Percentiles rank a stretch among this genome's conserved stretches.
These are phyloP conservation scores for Lagenidium sp. DNA, from an alignment of 352 stramenopile species.

Conservation along the genomic window DNA sequence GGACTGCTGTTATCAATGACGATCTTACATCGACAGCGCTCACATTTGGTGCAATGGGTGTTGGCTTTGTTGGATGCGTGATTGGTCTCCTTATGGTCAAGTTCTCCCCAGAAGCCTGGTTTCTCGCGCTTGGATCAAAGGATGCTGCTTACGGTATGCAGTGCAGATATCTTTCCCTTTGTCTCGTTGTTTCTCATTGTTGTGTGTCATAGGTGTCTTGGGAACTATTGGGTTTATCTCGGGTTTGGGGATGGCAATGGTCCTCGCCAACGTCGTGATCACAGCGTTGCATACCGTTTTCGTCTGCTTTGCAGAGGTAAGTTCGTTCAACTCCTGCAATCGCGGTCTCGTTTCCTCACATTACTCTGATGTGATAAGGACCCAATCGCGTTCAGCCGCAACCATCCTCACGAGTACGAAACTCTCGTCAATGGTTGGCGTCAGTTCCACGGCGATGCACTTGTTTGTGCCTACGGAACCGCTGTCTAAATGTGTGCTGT, in stretches of 20 bases:
- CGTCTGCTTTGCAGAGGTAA: conserved; percentile 82
- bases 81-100: conserved; percentile 58
- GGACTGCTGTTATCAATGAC: conserved; percentile 88
- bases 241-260: conserved; percentile 75
- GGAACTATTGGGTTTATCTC: conserved; percentile 70
- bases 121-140: conserved; percentile 36
- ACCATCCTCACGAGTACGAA: conserved; percentile 78
- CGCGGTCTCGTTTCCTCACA: neutral
- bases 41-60: conserved; percentile 70
- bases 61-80: conserved; percentile 70
- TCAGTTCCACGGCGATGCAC: conserved; percentile 71
- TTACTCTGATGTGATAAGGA: conserved; percentile 24
- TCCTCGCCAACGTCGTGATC: conserved; percentile 75
- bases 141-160: conserved; percentile 38
- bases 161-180: no score
- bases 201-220: no score
- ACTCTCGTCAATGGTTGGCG: conserved; percentile 66
- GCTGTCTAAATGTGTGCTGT: conserved; percentile 38
- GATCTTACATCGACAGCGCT: conserved; percentile 78
- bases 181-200: no score
- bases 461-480: conserved; percentile 56
- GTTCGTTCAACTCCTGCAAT: neutral
- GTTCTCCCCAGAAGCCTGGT: conserved; percentile 55
- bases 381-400: conserved; percentile 71
- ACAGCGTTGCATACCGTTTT: conserved; percentile 82